phyloP scores from a whole-genome alignment of 305 asterid genomes.

The Fraxinus velutina region DNA sequence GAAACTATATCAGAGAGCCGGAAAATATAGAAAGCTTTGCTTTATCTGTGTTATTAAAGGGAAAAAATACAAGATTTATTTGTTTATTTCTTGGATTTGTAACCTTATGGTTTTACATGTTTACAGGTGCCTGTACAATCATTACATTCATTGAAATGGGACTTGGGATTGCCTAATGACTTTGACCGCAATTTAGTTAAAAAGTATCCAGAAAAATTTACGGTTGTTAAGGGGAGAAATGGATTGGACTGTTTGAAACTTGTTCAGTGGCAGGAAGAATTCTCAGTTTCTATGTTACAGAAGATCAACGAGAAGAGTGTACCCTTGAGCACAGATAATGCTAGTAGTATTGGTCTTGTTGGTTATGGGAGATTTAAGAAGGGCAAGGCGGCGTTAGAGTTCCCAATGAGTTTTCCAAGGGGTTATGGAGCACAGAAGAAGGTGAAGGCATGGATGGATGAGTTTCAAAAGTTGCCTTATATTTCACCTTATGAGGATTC shows the following conservation, averaged over 20 bases:
- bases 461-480: slow-evolving; percentile 87
- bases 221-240: slow-evolving; percentile 51
- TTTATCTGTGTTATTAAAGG: background rate
- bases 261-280: slow-evolving; percentile 62
- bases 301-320: slow-evolving; percentile 53
- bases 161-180: slow-evolving; percentile 82
- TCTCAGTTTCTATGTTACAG: slow-evolving; percentile 66
- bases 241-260: slow-evolving; percentile 72
- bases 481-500: slow-evolving; percentile 90
- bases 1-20: background rate
- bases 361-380: slow-evolving; percentile 62
- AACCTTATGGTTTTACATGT: slow-evolving; percentile 11
- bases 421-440: slow-evolving; percentile 89
- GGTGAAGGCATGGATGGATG: slow-evolving; percentile 96
- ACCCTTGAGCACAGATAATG: slow-evolving; percentile 19
- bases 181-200: slow-evolving; percentile 54
- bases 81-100: background rate
- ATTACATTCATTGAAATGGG: slow-evolving; percentile 80
- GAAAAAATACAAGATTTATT: background rate
- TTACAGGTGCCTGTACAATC: slow-evolving; percentile 63
- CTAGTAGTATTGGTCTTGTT: slow-evolving; percentile 10
- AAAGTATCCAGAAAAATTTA: slow-evolving; percentile 60
- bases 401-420: slow-evolving; percentile 90
- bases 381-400: slow-evolving; percentile 71
- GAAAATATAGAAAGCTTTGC: background rate